These are phyloP conservation scores for Suillus clintonianus DNA, from an alignment of 768 basidiomycete genomes.

Conservation along the genomic window DNA sequence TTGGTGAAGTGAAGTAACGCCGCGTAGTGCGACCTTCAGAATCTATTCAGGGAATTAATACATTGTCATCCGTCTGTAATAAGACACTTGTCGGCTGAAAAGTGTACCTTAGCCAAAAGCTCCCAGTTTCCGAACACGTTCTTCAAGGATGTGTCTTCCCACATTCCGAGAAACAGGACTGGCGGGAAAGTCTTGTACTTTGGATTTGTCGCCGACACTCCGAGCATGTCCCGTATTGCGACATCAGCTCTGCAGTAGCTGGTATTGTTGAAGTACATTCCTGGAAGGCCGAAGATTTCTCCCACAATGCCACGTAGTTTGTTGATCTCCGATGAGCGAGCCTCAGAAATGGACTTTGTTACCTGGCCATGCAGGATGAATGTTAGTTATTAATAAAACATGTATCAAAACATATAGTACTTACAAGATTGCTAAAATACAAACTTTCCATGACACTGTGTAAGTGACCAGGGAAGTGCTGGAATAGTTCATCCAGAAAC, in stretches of 20 bases:
- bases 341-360: too few species aligned
- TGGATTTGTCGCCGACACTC: background rate
- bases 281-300: background rate
- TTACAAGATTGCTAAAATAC: too few species aligned
- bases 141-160: background rate
- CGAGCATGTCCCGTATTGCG: background rate
- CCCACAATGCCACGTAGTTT: background rate
- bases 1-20: background rate
- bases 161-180: background rate
- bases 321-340: background rate
- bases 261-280: background rate
- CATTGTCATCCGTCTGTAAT: too few species aligned
- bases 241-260: background rate
- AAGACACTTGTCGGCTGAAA: background rate
- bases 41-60: too few species aligned
- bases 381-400: too few species aligned
- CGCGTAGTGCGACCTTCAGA: background rate
- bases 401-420: too few species aligned
- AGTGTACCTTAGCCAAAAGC: slow-evolving; percentile 1
- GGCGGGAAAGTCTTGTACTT: background rate
- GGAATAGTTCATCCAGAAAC: too few species aligned
- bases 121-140: slow-evolving; percentile 5
- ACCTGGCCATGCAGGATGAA: too few species aligned
- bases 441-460: too few species aligned
- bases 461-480: too few species aligned